Percentiles rank a stretch among this genome's conserved stretches.
Evolutionary conservation across 495 filamentous ascomycete species (phyloP).

Genomic region (Penicillium maclennaniae): DNA sequence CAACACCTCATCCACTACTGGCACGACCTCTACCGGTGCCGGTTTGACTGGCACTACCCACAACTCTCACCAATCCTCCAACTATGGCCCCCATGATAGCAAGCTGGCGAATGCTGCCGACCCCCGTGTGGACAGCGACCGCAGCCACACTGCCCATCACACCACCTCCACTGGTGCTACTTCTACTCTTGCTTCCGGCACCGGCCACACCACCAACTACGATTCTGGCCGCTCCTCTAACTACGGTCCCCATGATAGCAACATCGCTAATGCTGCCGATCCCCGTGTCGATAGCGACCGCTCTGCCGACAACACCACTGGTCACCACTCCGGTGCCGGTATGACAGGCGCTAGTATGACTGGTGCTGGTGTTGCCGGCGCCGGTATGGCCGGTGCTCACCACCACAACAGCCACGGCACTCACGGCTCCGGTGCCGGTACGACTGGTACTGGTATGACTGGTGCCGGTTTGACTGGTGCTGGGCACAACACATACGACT

Average conservation of each 20-base stretch:
- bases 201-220: no score
- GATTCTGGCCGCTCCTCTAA: no score
- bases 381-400: no score
- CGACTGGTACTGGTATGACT: no score
- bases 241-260: no score
- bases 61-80: constrained; percentile 7
- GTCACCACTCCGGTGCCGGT: constrained; percentile 4
- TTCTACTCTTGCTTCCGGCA: no score
- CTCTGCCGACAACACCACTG: neutral
- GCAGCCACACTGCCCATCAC: constrained; percentile 1
- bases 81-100: constrained; percentile 20
- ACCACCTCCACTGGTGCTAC: neutral
- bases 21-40: constrained; percentile 8
- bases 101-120: constrained; percentile 20
- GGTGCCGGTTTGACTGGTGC: no score
- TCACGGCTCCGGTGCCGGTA: no score
- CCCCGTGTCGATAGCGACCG: no score
- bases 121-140: constrained; percentile 20
- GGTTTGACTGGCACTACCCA: neutral
- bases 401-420: no score
- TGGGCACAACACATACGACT: neutral
- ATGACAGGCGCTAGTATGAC: constrained; percentile 2
- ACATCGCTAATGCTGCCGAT: no score
- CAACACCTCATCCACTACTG: constrained; percentile 8
- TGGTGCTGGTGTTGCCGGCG: neutral